Evolutionary conservation across 106 monocot species (phyloP), one percentile per base, ranked within the genome.

Genomic region (Platanthera zijinensis): DNA sequence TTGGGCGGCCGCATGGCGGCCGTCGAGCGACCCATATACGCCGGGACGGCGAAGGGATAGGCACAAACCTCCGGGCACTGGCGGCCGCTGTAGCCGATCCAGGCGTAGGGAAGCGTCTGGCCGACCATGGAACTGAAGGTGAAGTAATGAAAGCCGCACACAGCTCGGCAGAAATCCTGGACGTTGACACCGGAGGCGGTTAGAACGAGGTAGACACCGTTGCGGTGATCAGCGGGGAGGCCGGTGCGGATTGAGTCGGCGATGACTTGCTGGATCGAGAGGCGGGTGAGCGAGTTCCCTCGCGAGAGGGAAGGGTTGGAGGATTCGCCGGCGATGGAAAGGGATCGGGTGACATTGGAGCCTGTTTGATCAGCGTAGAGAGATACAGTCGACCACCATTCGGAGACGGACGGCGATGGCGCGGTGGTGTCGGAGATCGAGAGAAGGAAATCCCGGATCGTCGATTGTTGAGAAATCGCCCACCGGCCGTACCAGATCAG

Each of bases 131-230:
- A 89, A 7, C 85, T 83, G 83, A 92, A 92, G 67, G 92, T 92
- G 85, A 92, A 92, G 85, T 88, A 92, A 83, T 92, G 92, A 85
- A 89, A 89, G 17, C 92, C 92, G 76, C 88, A 88, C 10, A 83
- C 84, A 5, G 80, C 86, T 12, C 88, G 82, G 81, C 92, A 92
- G 84, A 92, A 92, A 50, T 88, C 91, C 63, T 88, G 88, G 49
- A 92, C 57, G 22, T 49, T 15, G 72, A 92, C 75, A 8, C 83
- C 92, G 8, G 66, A 70, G 48, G 88, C 46, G 10, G 92, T 92
- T 52, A 92, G 80, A 22, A 92, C 78, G 28, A 92, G 84, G 79
- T 92, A 92, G 70, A 84, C 86, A 17, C 92, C 92, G 79, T 79
- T 80, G 32, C 86, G 82, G 77, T 84, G 86, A 74, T 88, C 84